Evolutionary conservation across 768 basidiomycete species (phyloP), one percentile per base, ranked within the genome.

Genomic region (Boletus subparvulus): DNA sequence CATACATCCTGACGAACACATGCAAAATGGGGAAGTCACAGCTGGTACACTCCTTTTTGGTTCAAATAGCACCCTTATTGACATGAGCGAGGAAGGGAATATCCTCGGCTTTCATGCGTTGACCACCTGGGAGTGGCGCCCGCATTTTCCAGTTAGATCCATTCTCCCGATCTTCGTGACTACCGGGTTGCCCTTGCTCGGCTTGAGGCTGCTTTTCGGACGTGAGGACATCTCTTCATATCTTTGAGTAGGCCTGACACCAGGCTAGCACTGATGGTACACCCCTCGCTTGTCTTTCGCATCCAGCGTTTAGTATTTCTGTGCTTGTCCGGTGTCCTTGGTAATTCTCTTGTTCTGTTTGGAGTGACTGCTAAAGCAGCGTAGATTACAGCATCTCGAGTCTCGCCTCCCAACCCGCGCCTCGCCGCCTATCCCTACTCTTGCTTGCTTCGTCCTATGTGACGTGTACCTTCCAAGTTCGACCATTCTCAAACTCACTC

Each of bases 1-100:
- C 53, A 76, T 77, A 37, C 76, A 77, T 52, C 76, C 76, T 10
- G 76, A 77, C 54, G 76, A 77, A 61, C 65, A 75, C 54, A 73
- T 76, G 61, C 76, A 77, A 61, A 75, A 73, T 58, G 76, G 73
- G 35, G 76, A 77, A 59, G 61, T 72, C 19, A 69, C 65, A 13
- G 72, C 75, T 50, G 76, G 76, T 75, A 58, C 48, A 48, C 48
- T 58, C 41, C 16, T 41, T 54, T 55, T 43, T 44, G 48, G 33
- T 32, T 43, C 41, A 32, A 40, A n/a, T 55, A 11, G 4, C 48
- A 35, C 35, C 46, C 10, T 54, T 39, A 54, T 62, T 62, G 50
- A 54, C 47, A n/a, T 10, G 33, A 21, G 49, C 53, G 50, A 33
- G 37, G 21, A 65, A 76, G 75, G 69, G 10, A 54, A 45, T 17